A percentile compares a stretch with the other conserved stretches of the same genome.
phyloP scores from a whole-genome alignment of 805 yeast species.

The Hanseniaspora clermontiae region DNA sequence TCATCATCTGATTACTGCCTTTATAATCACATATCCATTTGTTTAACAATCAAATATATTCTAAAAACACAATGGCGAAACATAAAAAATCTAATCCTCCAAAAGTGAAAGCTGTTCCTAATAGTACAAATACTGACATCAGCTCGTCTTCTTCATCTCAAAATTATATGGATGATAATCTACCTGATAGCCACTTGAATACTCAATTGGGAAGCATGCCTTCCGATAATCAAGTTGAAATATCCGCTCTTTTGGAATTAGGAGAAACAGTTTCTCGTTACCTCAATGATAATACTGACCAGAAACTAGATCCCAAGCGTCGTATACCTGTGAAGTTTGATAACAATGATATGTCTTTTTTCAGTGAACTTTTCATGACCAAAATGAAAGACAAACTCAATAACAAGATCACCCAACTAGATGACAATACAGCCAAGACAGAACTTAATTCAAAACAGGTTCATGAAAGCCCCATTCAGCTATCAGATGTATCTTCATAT shows the following conservation, averaged over 20 bases:
- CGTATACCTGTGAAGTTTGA: background rate
- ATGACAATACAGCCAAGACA: too few relatives aligned
- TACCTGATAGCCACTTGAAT: too few relatives aligned
- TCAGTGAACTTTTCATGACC: background rate
- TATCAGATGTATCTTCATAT: background rate
- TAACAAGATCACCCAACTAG: too few relatives aligned
- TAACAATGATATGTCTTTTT: background rate
- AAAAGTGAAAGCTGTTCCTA: background rate
- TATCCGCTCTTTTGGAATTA: background rate
- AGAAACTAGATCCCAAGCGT: background rate
- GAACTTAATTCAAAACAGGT: too few relatives aligned
- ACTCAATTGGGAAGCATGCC: too few relatives aligned
- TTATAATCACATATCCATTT: too few relatives aligned
- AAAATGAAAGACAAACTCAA: background rate
- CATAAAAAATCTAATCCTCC: background rate
- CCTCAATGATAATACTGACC: too few relatives aligned
- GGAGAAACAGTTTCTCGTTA: background rate
- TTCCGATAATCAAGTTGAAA: background rate
- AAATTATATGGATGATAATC: too few relatives aligned
- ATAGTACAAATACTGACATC: background rate
- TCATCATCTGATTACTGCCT: too few relatives aligned
- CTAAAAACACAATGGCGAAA: background rate
- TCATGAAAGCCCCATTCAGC: background rate
- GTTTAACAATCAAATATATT: too few relatives aligned
- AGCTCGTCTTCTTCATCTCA: too few relatives aligned